Evolutionary conservation across 2,329 filamentous ascomycete genomes (phyloP).

Genomic region (Penicillium rolfsii): DNA sequence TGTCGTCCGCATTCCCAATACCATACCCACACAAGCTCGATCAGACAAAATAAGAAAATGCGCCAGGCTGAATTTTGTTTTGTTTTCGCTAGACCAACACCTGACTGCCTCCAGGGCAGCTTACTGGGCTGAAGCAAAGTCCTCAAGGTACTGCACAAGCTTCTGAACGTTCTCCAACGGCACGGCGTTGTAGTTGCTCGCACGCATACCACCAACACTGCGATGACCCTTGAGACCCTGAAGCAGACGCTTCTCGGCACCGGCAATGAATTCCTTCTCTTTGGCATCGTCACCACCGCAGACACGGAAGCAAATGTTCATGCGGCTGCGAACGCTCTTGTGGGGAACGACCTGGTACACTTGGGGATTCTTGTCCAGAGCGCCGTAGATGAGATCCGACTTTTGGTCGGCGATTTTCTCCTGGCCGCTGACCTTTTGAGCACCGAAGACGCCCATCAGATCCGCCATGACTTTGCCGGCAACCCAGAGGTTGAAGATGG

Average conservation of each 20-base stretch:
- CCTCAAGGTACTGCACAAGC: constrained; percentile 50
- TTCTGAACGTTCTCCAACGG: constrained; percentile 53
- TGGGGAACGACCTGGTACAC: constrained; percentile 80
- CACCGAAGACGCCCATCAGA: constrained; percentile 66
- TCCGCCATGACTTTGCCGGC: constrained; percentile 85
- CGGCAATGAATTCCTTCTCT: constrained; percentile 79
- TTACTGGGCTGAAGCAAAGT: constrained; percentile 52
- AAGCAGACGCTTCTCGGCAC: constrained; percentile 68
- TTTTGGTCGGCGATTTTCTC: constrained; percentile 74
- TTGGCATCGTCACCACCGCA: constrained; percentile 65
- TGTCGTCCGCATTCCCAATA: constrained; percentile 14
- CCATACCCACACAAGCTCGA: constrained; percentile 13
- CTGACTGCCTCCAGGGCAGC: constrained; percentile 8
- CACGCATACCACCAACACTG: constrained; percentile 81
- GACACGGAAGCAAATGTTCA: constrained; percentile 95
- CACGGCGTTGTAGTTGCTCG: constrained; percentile 88
- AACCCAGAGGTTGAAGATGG: constrained; percentile 91
- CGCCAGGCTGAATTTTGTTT: constrained; percentile 20
- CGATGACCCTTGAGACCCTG: constrained; percentile 87
- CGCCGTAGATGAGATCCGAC: constrained; percentile 73
- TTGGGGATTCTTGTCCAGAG: constrained; percentile 72
- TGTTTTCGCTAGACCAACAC: constrained; percentile 10
- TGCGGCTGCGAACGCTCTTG: constrained; percentile 75
- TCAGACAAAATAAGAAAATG: constrained; percentile 5
- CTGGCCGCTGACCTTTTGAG: constrained; percentile 74